Base-by-base conservation (phyloP, 2,329 filamentous ascomycete species). In the Penicillium sp. region DNA sequence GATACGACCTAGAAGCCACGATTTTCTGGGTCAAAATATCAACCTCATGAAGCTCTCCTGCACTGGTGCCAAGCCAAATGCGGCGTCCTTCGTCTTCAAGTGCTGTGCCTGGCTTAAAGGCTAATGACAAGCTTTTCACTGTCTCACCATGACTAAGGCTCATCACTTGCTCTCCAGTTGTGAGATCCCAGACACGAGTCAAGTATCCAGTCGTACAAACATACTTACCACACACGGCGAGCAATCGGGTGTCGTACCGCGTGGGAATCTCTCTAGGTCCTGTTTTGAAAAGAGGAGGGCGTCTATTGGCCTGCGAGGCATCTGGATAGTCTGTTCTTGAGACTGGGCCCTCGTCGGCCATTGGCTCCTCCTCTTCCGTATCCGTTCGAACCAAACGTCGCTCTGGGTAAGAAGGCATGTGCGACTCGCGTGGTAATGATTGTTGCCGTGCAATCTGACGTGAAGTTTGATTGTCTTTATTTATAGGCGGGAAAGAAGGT, bases 21-120 rank as follows among this genome's bases (percentile, higher is more conserved):
- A 97, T 82, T 38, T 84, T 86, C 71, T 93, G 89, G 0, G 87
- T 88, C 2, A 83, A 80, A 57, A 98, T 86, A 73, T 99, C 93
- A 48, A 96, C 85, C 78, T 99, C 95, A 73, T 93, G 87, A 42
- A 99, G 82, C 65, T 99, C 95, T 52, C 95, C 95, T 6, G 87
- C 82, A 67, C 90, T 96, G 46, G 90, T 97, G 7, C 95, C 95
- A 35, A 98, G 85, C 95, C 95, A 99, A 26, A 99, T 69, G 14
- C 88, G 84, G 57, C 85, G 84, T 6, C 93, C 94, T 76, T 98
- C 94, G 51, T 93, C 87, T 60, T 92, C 86, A 1, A 94, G 85
- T 65, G 90, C 86, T 2, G 84, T 81, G 0, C 89, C 90, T 2
- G 94, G 93, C 73, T 96, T 96, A 78, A 99, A 99, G 0, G 87